Base-by-base conservation (phyloP, 2,329 filamentous ascomycete species). In the Penicillium vulpinum region DNA sequence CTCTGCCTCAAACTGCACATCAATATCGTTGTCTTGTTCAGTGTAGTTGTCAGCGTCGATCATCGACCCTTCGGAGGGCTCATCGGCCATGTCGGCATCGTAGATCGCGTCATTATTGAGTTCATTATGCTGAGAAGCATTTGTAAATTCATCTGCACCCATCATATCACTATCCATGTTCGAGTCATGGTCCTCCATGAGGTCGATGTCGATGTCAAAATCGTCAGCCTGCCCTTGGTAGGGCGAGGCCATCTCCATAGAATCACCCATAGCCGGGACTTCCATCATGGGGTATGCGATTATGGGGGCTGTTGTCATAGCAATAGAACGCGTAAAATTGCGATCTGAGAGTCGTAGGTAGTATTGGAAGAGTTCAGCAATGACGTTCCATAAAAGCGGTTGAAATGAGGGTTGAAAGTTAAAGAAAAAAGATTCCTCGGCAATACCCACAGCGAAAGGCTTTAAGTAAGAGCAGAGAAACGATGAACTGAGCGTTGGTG, bases 151-250 rank as follows among this genome's bases (percentile, higher is more conserved):
- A 62, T 79, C 71, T 44, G 71, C 69, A 39, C 77, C 74, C 56
- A 74, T 75, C 68, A 76, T 73, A 43, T 73, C 71, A 54, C 76
- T 74, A 62, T 88, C 85, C 63, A 84, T 80, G 47, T 84, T 76
- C 51, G 85, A 83, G 56, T 79, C 77, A 62, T 85, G 81, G 62
- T 85, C 82, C 57, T 87, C 70, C 65, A 77, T 73, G 58, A 81
- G 69, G 62, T 85, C 84, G 58, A 87, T 77, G 62, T 88, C 85
- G 58, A 88, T 84, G 77, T 65, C 82, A 76, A 66, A 87, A 76
- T 78, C 78, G 63, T 83, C 81, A 48, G 77, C 76, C 52, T 74
- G 71, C 4, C 71, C 72, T 29, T 75, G 67, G 40, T 74, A 74
- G 31, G 73, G 73, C 39, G 72, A 74, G 11, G 71, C 70, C 73